These are phyloP conservation scores for Diaporthe citrichinensis DNA, from an alignment of 2,329 filamentous ascomycete species.

Conservation along the genomic window DNA sequence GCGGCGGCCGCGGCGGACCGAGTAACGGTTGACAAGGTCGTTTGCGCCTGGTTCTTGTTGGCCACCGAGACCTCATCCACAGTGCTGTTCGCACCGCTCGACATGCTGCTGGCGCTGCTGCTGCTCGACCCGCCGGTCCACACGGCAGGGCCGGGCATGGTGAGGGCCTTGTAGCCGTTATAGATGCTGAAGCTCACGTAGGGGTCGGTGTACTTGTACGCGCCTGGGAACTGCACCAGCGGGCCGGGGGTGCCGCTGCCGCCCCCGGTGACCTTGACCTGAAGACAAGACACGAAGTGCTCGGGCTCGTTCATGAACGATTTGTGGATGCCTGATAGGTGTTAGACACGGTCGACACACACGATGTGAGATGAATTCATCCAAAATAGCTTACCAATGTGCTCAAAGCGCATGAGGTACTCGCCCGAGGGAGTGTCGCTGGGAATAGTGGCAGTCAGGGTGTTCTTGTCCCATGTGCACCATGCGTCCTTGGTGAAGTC, in stretches of 20 bases:
- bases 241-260: constrained; percentile 54
- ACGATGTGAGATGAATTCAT: neutral
- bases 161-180: constrained; percentile 57
- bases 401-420: constrained; percentile 11
- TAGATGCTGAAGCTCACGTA: constrained; percentile 50
- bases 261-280: constrained; percentile 57
- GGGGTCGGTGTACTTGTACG: constrained; percentile 51
- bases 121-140: constrained; percentile 43
- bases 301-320: neutral
- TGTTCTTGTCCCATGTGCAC: neutral
- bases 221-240: constrained; percentile 52
- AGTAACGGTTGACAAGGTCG: neutral
- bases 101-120: neutral
- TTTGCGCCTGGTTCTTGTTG: neutral
- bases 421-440: constrained; percentile 15
- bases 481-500: constrained; percentile 10
- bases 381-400: neutral
- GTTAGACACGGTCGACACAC: neutral
- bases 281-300: constrained; percentile 49
- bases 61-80: neutral
- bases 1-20: neutral
- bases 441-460: constrained; percentile 3
- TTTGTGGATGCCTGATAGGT: neutral
- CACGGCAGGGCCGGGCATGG: constrained; percentile 53
- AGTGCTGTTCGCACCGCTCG: too few species aligned